A percentile compares a stretch with the other conserved stretches of the same genome.
phyloP scores from a whole-genome alignment of 2,329 filamentous ascomycete genomes.

The Cladorrhinum sp. region DNA sequence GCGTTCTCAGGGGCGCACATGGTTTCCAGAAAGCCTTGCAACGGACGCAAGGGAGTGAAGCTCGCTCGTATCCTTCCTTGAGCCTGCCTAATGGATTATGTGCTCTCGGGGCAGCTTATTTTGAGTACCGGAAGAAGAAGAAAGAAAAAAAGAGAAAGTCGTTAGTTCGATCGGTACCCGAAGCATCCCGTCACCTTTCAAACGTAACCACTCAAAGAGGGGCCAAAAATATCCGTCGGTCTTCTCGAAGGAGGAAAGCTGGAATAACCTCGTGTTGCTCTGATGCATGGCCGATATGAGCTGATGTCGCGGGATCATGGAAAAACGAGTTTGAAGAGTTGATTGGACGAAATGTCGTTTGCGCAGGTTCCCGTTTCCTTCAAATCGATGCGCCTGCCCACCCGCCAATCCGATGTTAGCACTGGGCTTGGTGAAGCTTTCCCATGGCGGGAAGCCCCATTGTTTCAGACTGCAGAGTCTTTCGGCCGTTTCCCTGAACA shows the following conservation, averaged over 20 bases:
- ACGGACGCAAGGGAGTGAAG: background rate
- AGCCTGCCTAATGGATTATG: background rate
- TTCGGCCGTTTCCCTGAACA: slow-evolving; percentile 29
- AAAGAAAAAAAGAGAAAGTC: background rate
- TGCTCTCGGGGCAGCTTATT: background rate
- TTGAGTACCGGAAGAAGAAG: background rate
- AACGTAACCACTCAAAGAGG: background rate
- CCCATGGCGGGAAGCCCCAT: slow-evolving; percentile 22
- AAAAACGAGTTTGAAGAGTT: slow-evolving; percentile 20
- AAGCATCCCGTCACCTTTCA: slow-evolving; percentile 6
- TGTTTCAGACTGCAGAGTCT: slow-evolving; percentile 32
- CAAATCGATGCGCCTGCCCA: slow-evolving; percentile 30
- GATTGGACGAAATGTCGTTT: slow-evolving; percentile 32
- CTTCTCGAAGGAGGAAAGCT: slow-evolving; percentile 21
- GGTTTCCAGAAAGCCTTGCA: slow-evolving; percentile 13
- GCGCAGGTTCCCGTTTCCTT: slow-evolving; percentile 40
- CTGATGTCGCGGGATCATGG: slow-evolving; percentile 28
- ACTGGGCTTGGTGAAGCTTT: slow-evolving; percentile 17
- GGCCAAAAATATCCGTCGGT: slow-evolving; percentile 12
- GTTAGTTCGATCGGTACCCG: slow-evolving; percentile 8
- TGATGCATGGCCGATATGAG: slow-evolving; percentile 33
- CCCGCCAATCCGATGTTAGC: slow-evolving; percentile 27
- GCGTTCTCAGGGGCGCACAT: slow-evolving; percentile 2
- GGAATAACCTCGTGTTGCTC: slow-evolving; percentile 28
- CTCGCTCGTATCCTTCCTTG: background rate